phyloP scores from a whole-genome alignment of 805 yeast species.

The Candida pseudofarinosa region DNA sequence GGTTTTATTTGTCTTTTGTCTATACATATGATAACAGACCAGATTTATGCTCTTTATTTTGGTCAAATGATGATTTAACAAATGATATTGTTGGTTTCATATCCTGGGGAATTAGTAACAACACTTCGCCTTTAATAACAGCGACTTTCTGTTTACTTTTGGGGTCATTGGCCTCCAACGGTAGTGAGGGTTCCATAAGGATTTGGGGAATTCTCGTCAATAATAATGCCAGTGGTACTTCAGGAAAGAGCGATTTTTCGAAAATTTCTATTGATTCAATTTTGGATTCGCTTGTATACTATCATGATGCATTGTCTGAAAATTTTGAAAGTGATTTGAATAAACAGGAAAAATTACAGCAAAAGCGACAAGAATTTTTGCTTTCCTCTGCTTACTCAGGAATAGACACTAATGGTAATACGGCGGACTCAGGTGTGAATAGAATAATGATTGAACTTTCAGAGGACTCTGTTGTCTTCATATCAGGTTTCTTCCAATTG shows the following conservation, averaged over 20 bases:
- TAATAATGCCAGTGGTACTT: conserved; percentile 14
- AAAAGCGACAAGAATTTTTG: conserved; percentile 32
- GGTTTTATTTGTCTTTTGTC: conserved; percentile 74
- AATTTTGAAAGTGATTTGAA: conserved; percentile 32
- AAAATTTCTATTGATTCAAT: conserved; percentile 56
- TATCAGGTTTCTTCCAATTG: conserved; percentile 70
- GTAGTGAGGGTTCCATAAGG: conserved; percentile 43
- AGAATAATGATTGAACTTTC: conserved; percentile 51
- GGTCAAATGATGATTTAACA: conserved; percentile 40
- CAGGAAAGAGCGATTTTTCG: conserved; percentile 31
- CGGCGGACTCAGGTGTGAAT: conserved; percentile 28
- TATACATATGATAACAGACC: conserved; percentile 64
- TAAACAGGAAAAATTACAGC: conserved; percentile 25
- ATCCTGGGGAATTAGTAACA: conserved; percentile 82
- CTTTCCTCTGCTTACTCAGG: conserved; percentile 11
- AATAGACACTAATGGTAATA: conserved; percentile 9
- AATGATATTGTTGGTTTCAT: conserved; percentile 74
- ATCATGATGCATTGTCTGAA: conserved; percentile 43
- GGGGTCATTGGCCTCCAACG: conserved; percentile 67
- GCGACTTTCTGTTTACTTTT: conserved; percentile 79
- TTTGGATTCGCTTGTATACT: conserved; percentile 50
- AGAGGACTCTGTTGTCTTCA: conserved; percentile 73
- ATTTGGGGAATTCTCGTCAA: conserved; percentile 38
- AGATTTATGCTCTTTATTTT: conserved; percentile 53
- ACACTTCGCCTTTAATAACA: conserved; percentile 69